These are phyloP conservation scores for Pichia phayaonensis DNA, from an alignment of 805 yeast genomes.

Conservation along the genomic window DNA sequence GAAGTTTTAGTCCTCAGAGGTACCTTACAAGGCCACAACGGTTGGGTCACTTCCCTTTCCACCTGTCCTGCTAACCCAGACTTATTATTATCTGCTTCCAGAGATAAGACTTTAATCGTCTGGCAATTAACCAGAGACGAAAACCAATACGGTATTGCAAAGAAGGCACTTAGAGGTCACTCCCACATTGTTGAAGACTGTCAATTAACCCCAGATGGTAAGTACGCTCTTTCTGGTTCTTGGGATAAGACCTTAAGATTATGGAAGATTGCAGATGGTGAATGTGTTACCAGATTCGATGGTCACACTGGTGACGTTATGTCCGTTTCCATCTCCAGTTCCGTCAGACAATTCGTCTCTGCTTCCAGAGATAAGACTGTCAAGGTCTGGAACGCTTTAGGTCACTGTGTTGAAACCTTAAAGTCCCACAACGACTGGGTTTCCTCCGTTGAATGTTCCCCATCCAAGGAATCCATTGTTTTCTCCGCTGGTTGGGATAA, in stretches of 20 bases:
- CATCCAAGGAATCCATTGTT: constrained; percentile 63
- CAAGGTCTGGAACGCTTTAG: constrained; percentile 98
- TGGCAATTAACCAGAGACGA: constrained; percentile 97
- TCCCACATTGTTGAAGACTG: constrained; percentile 98
- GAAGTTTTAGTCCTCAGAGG: constrained; percentile 99
- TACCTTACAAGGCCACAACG: constrained; percentile 92
- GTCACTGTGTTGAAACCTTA: constrained; percentile 92
- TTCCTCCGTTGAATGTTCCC: constrained; percentile 95
- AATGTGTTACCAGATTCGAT: constrained; percentile 86
- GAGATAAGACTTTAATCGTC: constrained; percentile 97
- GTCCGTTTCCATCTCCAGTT: constrained; percentile 92
- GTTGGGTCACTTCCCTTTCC: constrained; percentile 98
- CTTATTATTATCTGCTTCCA: constrained; percentile 93
- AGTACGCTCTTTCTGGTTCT: constrained; percentile 96
- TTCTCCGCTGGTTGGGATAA: constrained; percentile 99
- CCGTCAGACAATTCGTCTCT: constrained; percentile 96
- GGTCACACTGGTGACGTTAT: constrained; percentile 98
- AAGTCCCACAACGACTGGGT: constrained; percentile 99
- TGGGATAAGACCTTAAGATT: constrained; percentile 99
- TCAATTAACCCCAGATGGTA: constrained; percentile 96
- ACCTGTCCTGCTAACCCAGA: constrained; percentile 98
- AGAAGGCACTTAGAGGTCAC: constrained; percentile 96
- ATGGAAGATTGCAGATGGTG: constrained; percentile 96
- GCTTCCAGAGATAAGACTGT: constrained; percentile 99
- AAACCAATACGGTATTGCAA: constrained; percentile 96